Base-by-base conservation (phyloP, 768 basidiomycete species). In the Lentinula edodes region DNA sequence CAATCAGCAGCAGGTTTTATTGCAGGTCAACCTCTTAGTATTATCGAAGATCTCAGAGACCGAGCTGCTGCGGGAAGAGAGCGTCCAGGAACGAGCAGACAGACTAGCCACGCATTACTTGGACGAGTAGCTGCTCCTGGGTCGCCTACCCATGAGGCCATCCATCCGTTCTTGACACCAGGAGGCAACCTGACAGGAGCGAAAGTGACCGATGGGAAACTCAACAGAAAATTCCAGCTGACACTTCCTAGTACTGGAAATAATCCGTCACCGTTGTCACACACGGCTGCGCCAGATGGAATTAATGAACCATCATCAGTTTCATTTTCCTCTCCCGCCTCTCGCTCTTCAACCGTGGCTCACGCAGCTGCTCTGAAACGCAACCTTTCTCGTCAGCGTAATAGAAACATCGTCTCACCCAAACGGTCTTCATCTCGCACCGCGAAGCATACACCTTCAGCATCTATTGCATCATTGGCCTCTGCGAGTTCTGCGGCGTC, bases 21-120 rank as follows among this genome's bases (percentile, higher is more conserved):
- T 32, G 45, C 36, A 28, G 70, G 61, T 20, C 58, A 65, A 6
- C 57, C 53, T 13, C 61, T 61, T 5, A 65, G 61, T 18, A 91
- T 93, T 64, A 88, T 93, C 52, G 90, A 92, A 4, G 91, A 92
- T 73, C 79, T 92, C 58, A 81, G 78, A 66, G 85, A 82, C 72
- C 61, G 52, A 20, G 28, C 50, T 28, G 23, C 46, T 13, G 43
- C 54, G 35, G 34, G 61, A 15, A n/a, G 43, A 20, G 42, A 54
- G 6, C 53, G 34, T 20, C 45, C 61, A 35, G 45, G 43, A 39
- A 32, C 61, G 1, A 43, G 15, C 20, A 45, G 48, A 41, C 48
- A 18, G 46, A 7, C 46, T 3, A 48, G 6, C 10, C 45, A 46
- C 34, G 10, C 53, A 10, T 45, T 32, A 34, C 45, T 41, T 10